These are phyloP conservation scores for Hypoxylon rickii DNA, from an alignment of 495 filamentous ascomycete species.

Conservation along the genomic window DNA sequence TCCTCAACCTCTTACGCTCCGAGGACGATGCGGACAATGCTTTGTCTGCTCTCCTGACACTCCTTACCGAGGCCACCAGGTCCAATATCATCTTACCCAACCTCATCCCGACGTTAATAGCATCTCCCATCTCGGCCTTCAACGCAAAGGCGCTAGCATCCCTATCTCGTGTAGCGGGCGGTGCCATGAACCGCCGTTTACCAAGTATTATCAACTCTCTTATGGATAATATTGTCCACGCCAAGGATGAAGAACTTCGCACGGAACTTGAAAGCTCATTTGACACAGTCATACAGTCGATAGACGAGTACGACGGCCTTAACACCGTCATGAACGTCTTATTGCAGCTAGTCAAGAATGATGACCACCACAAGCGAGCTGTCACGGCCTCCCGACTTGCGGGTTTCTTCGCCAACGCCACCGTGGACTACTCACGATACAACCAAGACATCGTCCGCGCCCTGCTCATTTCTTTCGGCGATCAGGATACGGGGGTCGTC, in stretches of 20 bases:
- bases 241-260: conserved; percentile 74
- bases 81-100: conserved; percentile 97
- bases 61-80: conserved; percentile 89
- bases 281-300: conserved; percentile 84
- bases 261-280: conserved; percentile 78
- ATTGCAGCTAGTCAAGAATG: conserved; percentile 82
- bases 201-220: conserved; percentile 88
- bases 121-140: conserved; percentile 89
- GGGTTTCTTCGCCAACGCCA: conserved; percentile 81
- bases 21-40: conserved; percentile 91
- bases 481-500: conserved; percentile 80
- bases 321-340: conserved; percentile 94
- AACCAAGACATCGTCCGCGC: conserved; percentile 91
- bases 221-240: conserved; percentile 85
- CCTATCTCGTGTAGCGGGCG: conserved; percentile 83
- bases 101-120: conserved; percentile 88
- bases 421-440: conserved; percentile 90
- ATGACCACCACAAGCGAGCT: conserved; percentile 83
- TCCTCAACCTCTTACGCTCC: conserved; percentile 82
- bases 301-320: conserved; percentile 94
- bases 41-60: conserved; percentile 84
- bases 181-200: conserved; percentile 85
- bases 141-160: conserved; percentile 93
- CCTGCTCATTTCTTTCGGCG: conserved; percentile 88
- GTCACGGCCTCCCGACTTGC: conserved; percentile 79